These are phyloP conservation scores for Sordaria brevicollis DNA, from an alignment of 495 filamentous ascomycete genomes.

Conservation along the genomic window DNA sequence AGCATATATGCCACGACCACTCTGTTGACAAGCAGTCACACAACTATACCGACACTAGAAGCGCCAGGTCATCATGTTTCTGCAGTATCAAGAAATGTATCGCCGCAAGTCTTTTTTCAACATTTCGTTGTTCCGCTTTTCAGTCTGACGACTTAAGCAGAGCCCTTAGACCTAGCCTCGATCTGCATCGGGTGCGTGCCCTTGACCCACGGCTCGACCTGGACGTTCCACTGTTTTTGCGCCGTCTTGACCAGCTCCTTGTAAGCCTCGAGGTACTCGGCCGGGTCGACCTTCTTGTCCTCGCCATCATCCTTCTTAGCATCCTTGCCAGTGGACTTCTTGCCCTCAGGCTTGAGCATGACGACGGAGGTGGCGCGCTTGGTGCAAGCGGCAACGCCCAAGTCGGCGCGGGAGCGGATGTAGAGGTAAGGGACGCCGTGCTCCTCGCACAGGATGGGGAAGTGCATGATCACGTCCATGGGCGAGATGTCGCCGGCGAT, in stretches of 20 bases:
- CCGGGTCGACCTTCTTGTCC: slow-evolving; percentile 41
- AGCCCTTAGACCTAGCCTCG: neutral
- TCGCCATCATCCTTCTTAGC: slow-evolving; percentile 26
- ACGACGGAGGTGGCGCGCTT: slow-evolving; percentile 94
- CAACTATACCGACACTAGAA: neutral
- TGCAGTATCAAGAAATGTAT: neutral
- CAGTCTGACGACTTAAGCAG: neutral
- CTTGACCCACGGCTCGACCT: slow-evolving; percentile 25
- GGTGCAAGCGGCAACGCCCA: slow-evolving; percentile 82
- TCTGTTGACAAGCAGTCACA: neutral
- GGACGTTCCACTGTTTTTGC: slow-evolving; percentile 49
- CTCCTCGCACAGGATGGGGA: slow-evolving; percentile 95
- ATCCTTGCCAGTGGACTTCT: slow-evolving; percentile 45
- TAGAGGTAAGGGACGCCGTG: slow-evolving; percentile 92
- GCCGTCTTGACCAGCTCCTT: slow-evolving; percentile 63
- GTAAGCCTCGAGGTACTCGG: slow-evolving; percentile 63
- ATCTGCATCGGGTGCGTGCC: slow-evolving; percentile 21
- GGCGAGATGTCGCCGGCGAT: slow-evolving; percentile 95
- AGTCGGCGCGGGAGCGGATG: slow-evolving; percentile 74
- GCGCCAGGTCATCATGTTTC: neutral
- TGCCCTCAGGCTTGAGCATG: slow-evolving; percentile 57
- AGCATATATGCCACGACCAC: neutral
- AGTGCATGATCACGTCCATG: slow-evolving; percentile 94
- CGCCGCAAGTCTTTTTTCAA: neutral
- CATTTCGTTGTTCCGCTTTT: neutral